Evolutionary conservation across 176 grass and related monocot species (phyloP).

Genomic region (Ananas comosus): DNA sequence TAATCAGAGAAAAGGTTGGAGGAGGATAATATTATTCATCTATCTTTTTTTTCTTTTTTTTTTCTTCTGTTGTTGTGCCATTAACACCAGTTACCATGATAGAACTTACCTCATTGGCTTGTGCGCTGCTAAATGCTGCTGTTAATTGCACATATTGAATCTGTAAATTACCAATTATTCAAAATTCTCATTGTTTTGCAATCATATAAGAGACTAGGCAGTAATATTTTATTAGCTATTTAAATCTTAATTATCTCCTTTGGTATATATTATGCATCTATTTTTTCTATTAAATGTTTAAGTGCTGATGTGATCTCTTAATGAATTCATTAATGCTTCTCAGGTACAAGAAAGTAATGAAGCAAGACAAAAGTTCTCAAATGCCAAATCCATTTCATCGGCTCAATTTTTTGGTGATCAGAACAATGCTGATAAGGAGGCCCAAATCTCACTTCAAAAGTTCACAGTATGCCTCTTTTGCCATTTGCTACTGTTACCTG

Average conservation of each 20-base stretch:
- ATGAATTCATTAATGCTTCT: conserved; percentile 4
- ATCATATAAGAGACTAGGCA: too few relatives aligned
- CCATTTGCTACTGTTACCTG: background rate
- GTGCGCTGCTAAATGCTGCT: too few relatives aligned
- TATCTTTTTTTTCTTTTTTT: too few relatives aligned
- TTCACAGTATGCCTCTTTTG: conserved; percentile 34
- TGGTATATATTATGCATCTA: background rate
- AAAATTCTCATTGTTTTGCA: too few relatives aligned
- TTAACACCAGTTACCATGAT: too few relatives aligned
- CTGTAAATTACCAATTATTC: too few relatives aligned
- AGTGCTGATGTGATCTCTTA: background rate
- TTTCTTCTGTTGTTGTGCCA: too few relatives aligned
- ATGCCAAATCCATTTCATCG: conserved; percentile 73
- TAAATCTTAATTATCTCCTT: background rate
- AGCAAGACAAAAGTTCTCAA: conserved; percentile 82
- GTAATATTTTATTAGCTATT: too few relatives aligned
- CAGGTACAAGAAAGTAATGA: conserved; percentile 60
- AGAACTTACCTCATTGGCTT: too few relatives aligned
- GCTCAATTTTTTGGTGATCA: conserved; percentile 62
- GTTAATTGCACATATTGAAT: too few relatives aligned
- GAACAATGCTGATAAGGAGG: conserved; percentile 48
- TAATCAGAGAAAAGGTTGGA: too few relatives aligned
- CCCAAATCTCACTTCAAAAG: conserved; percentile 59
- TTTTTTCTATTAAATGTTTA: background rate
- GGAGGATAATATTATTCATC: too few relatives aligned